A percentile compares a stretch with the other conserved stretches of the same genome.
phyloP scores from a whole-genome alignment of 2,329 filamentous ascomycete species.

The Fusarium sp. region DNA sequence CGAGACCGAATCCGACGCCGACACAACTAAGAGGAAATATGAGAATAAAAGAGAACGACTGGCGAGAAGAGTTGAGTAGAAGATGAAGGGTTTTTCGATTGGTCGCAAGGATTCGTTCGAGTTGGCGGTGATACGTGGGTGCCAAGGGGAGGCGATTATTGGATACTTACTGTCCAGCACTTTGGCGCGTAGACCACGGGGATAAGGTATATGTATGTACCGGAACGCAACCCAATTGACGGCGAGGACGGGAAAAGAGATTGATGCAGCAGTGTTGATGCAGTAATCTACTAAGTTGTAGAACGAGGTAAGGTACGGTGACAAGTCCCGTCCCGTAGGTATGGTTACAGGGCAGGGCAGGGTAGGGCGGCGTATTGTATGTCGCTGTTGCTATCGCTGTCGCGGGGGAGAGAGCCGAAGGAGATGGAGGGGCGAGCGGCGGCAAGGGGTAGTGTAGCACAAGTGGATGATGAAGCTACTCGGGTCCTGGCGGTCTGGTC shows the following conservation, averaged over 20 bases:
- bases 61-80: slow-evolving; percentile 1
- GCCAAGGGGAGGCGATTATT: slow-evolving; percentile 21
- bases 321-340: slow-evolving; percentile 17
- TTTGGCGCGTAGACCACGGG: slow-evolving; percentile 9
- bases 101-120: slow-evolving; percentile 29
- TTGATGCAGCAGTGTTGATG: slow-evolving; percentile 3
- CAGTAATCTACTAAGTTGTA: slow-evolving; percentile 9
- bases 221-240: slow-evolving; percentile 25
- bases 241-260: background rate
- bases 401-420: slow-evolving; percentile 14
- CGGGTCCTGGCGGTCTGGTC: slow-evolving; percentile 2
- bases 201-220: slow-evolving; percentile 5
- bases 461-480: slow-evolving; percentile 10
- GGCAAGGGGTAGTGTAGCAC: slow-evolving; percentile 7
- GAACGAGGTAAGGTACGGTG: slow-evolving; percentile 16
- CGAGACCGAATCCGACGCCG: slow-evolving; percentile 16
- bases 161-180: background rate
- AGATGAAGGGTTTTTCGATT: slow-evolving; percentile 18
- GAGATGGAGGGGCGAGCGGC: slow-evolving; percentile 16
- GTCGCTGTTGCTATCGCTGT: background rate
- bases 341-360: slow-evolving; percentile 16
- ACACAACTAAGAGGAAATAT: slow-evolving; percentile 13
- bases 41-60: slow-evolving; percentile 24
- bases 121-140: slow-evolving; percentile 30
- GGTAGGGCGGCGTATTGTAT: background rate